Percentiles rank a stretch among this genome's conserved stretches.
These are phyloP conservation scores for Barbatosphaeria neglecta DNA, from an alignment of 495 filamentous ascomycete species.

Conservation along the genomic window DNA sequence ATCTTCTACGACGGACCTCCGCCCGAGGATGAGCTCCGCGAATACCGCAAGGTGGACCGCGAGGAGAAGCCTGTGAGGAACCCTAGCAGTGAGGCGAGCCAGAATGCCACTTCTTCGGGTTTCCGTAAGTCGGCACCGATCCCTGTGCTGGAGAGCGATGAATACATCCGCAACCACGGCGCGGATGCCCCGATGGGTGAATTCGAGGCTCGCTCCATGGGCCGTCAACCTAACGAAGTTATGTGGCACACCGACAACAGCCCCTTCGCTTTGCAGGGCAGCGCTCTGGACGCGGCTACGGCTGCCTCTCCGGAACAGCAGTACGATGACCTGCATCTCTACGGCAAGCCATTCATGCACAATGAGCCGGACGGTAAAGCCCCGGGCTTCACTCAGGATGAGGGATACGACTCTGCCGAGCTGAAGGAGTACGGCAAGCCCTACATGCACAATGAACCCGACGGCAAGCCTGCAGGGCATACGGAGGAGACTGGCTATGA, in stretches of 20 bases:
- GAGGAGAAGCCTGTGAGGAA: background rate
- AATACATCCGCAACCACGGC: conserved; percentile 17
- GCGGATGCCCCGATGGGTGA: background rate
- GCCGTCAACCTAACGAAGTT: conserved; percentile 6
- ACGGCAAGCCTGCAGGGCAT: conserved; percentile 4
- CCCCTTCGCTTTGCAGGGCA: conserved; percentile 3
- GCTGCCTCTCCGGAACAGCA: background rate
- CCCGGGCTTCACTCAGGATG: too few species aligned
- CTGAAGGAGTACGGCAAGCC: background rate
- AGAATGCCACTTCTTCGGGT: background rate
- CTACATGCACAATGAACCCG: conserved; percentile 7
- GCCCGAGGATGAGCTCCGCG: conserved; percentile 23
- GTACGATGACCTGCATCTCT: conserved; percentile 13
- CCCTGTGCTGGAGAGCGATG: conserved; percentile 14
- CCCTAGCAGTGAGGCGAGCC: background rate
- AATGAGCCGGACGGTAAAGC: conserved; percentile 13
- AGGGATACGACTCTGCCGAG: too few species aligned
- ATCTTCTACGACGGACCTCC: conserved; percentile 23
- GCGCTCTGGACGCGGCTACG: background rate
- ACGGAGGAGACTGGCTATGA: background rate
- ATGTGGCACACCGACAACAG: conserved; percentile 13
- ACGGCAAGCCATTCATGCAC: conserved; percentile 9
- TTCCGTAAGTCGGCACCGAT: too few species aligned
- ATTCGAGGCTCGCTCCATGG: conserved; percentile 3
- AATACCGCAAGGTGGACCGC: conserved; percentile 14